Evolutionary conservation across 2,329 filamentous ascomycete species (phyloP).

Genomic region (Fusarium sp.): DNA sequence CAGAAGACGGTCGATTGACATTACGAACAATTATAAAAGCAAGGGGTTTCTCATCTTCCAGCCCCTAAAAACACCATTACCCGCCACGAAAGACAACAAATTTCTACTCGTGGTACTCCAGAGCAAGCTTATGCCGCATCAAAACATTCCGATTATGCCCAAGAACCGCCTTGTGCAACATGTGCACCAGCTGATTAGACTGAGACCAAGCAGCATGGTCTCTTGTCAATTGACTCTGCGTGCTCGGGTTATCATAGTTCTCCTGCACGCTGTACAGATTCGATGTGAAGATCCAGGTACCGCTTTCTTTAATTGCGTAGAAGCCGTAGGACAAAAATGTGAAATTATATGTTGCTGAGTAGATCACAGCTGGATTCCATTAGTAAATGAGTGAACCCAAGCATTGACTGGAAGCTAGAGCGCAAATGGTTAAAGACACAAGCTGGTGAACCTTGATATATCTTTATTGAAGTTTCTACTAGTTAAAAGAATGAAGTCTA

Average conservation of each 20-base stretch:
- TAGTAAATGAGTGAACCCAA: accelerated
- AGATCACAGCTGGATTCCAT: accelerated
- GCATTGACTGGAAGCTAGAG: accelerated
- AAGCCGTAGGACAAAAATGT: no score
- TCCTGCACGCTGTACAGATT: not conserved
- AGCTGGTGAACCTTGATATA: accelerated
- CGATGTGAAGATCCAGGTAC: not conserved
- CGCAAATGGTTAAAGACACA: accelerated
- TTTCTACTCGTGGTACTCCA: not conserved
- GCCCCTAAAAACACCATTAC: not conserved
- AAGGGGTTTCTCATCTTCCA: not conserved
- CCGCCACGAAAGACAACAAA: accelerated
- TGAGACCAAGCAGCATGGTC: not conserved
- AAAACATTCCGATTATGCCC: not conserved
- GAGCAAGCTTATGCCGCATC: not conserved
- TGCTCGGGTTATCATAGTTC: no score
- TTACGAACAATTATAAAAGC: not conserved
- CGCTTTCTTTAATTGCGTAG: not conserved
- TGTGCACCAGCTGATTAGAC: not conserved
- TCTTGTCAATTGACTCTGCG: not conserved
- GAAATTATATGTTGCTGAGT: no score
- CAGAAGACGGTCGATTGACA: not conserved
- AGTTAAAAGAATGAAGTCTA: not conserved
- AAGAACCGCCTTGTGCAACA: not conserved
- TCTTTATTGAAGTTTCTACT: not conserved